These are phyloP conservation scores for Reticulascus tulasneorum DNA, from an alignment of 2,329 filamentous ascomycete genomes.

Conservation along the genomic window DNA sequence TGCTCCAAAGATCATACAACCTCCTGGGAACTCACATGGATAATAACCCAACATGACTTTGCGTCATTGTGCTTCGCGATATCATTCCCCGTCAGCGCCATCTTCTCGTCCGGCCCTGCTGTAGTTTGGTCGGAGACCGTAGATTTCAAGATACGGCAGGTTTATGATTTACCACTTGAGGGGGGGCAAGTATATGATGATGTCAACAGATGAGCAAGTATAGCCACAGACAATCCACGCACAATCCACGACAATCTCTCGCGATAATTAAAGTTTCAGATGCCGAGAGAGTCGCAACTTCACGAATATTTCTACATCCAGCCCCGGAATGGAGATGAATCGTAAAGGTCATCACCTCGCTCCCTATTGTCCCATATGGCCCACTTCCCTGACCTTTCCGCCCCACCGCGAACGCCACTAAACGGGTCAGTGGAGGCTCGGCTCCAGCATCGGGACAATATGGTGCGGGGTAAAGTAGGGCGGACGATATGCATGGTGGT, in stretches of 20 bases:
- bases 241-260: too few species aligned
- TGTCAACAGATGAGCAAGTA: too few species aligned
- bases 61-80: conserved; percentile 69
- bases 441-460: conserved; percentile 12
- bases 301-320: too few species aligned
- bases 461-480: conserved; percentile 13
- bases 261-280: too few species aligned
- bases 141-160: too few species aligned
- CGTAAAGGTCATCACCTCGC: conserved; percentile 16
- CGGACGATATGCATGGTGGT: conserved; percentile 5
- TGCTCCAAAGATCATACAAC: not conserved
- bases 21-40: conserved; percentile 55
- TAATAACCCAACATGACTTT: conserved; percentile 88
- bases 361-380: conserved; percentile 13
- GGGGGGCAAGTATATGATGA: too few species aligned
- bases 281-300: too few species aligned
- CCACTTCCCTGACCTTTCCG: conserved; percentile 10
- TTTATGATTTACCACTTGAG: too few species aligned
- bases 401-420: conserved; percentile 1
- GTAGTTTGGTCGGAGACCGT: too few species aligned
- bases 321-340: too few species aligned
- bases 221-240: too few species aligned
- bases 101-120: conserved; percentile 23
- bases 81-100: conserved; percentile 48
- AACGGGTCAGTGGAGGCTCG: not conserved